Conservation (phyloP, 2,329 filamentous ascomycete species). For the Cytospora piceicola region DNA sequence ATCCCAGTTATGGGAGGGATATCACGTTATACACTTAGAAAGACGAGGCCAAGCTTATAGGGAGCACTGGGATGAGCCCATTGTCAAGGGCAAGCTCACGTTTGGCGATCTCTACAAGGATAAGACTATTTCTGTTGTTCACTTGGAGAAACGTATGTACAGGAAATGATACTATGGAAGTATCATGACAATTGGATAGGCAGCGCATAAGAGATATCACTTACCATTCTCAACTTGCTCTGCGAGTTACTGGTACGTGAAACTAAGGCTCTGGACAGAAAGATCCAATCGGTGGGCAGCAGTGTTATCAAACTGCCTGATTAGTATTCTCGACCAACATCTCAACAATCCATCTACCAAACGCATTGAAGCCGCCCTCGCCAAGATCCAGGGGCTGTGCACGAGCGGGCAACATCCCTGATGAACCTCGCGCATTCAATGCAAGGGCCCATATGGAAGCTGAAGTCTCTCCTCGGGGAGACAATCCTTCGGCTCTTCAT, state of each 20-base stretch:
- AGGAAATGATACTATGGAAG: conserved; percentile 40
- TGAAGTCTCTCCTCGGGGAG: background rate
- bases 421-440: background rate
- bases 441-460: background rate
- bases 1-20: background rate
- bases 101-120: conserved; percentile 25
- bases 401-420: background rate
- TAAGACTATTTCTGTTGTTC: conserved; percentile 36
- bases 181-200: conserved; percentile 40
- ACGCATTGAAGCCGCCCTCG: background rate
- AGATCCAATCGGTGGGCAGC: background rate
- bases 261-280: background rate
- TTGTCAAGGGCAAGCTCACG: conserved; percentile 19
- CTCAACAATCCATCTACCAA: background rate
- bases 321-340: background rate
- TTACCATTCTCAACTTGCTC: background rate
- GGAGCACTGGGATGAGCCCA: conserved; percentile 16
- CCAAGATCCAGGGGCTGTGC: background rate
- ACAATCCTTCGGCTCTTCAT: background rate
- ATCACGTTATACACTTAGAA: conserved; percentile 1
- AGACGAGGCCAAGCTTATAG: conserved; percentile 16
- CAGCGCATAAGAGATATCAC: conserved; percentile 39
- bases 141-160: conserved; percentile 40
- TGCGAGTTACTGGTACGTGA: background rate
- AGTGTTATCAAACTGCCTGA: background rate